Evolutionary conservation across 2,329 filamentous ascomycete species (phyloP), one percentile per base, ranked within the genome.

Genomic region (Colletotrichum sp.): DNA sequence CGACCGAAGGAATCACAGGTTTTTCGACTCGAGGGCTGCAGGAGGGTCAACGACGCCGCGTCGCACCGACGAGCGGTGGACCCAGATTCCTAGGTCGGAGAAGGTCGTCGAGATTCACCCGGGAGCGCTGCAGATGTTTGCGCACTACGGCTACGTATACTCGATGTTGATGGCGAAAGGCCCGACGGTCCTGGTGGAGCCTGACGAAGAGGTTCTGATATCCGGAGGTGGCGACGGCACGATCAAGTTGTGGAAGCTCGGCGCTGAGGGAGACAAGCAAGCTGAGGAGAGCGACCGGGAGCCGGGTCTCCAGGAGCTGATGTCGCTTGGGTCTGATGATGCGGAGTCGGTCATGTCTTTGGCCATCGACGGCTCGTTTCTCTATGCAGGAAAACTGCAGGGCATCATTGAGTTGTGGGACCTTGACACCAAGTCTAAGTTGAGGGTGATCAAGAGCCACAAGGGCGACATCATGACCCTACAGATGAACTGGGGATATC

Each of bases 391-490:
- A 62, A 94, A 97, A 79, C 91, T 96, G 1, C 93, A 95, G 52
- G 97, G 97, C 26, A 91, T 98, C 66, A 92, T 99, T 75, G 96
- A 98, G 82, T 91, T 99, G 13, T 99, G 97, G 96, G 97, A 99
- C 82, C 89, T 99, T 16, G 96, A 98, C 82, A 98, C 97, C 0
- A 93, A 94, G 70, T 97, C 99, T 84, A 93, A 97, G 65, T 89
- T 99, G 60, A 91, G 97, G 73, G 96, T 95, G 21, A 94, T 99
- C 81, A 96, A 94, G 81, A 92, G 94, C 1, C 94, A 96, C 79
- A 91, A 91, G 38, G 93, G 93, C 58, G 95, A 98, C 82, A 91
- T 98, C 65, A 95, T 97, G 88, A 94, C 95, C 1, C 88, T 98
- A 58, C 94, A 95, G 78, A 94, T 98, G 84, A 94, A 94, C 28